These are phyloP conservation scores for Pseudonitzschia pungens DNA, from an alignment of 108 stramenopile species.

Conservation along the genomic window DNA sequence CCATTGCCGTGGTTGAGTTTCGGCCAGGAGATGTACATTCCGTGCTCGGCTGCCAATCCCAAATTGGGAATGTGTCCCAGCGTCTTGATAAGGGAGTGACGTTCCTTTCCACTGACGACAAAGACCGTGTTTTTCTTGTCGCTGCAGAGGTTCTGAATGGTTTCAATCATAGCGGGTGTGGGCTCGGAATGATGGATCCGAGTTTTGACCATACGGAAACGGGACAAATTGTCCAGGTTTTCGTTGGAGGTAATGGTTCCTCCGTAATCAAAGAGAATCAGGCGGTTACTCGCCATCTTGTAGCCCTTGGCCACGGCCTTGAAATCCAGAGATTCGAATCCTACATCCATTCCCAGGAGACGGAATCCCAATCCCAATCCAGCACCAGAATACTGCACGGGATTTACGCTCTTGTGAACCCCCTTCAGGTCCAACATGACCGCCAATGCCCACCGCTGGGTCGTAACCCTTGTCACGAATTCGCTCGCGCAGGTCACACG, in stretches of 20 bases:
- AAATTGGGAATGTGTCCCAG: constrained; percentile 79
- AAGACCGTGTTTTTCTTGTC: constrained; percentile 90
- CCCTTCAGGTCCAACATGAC: constrained; percentile 90
- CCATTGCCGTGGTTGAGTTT: constrained; percentile 22
- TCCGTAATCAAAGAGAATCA: constrained; percentile 96
- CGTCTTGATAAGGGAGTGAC: constrained; percentile 76
- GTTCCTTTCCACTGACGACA: constrained; percentile 88
- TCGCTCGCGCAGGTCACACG: constrained; percentile 76
- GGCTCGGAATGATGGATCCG: constrained; percentile 68
- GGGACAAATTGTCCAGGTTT: constrained; percentile 76
- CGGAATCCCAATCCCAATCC: constrained; percentile 95
- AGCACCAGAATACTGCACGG: constrained; percentile 76
- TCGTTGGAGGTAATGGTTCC: constrained; percentile 96
- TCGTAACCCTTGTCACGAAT: constrained; percentile 93
- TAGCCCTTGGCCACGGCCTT: constrained; percentile 75
- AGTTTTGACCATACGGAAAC: constrained; percentile 94
- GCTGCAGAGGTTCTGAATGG: constrained; percentile 73
- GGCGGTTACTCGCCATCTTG: constrained; percentile 63
- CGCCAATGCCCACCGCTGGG: constrained; percentile 90
- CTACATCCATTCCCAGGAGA: constrained; percentile 87
- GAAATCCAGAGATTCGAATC: constrained; percentile 66
- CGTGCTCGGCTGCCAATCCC: constrained; percentile 91
- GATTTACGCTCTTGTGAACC: constrained; percentile 74
- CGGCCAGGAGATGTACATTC: constrained; percentile 93
- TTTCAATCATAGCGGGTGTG: constrained; percentile 64